These are phyloP conservation scores for Tylopilus sp. DNA, from an alignment of 768 basidiomycete genomes.

Conservation along the genomic window DNA sequence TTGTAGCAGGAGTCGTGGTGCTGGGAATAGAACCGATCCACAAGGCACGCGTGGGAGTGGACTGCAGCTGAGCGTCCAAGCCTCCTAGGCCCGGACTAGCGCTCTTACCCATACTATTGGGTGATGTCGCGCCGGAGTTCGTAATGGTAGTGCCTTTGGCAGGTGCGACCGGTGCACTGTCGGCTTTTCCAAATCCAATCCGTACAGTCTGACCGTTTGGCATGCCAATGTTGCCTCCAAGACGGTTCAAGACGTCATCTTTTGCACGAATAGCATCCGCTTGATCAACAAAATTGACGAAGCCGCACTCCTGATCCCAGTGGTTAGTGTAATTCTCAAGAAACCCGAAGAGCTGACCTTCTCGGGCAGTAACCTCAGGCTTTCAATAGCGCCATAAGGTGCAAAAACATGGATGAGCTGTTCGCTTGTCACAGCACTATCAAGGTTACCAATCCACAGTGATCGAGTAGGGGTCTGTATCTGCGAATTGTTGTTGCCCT, in stretches of 20 bases:
- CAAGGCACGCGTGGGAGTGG: conserved; percentile 88
- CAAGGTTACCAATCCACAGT: conserved; percentile 97
- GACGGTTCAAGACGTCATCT: conserved; percentile 93
- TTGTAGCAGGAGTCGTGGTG: conserved; percentile 90
- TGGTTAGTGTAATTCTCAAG: conserved; percentile 16
- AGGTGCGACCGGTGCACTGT: conserved; percentile 90
- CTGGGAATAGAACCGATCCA: conserved; percentile 99
- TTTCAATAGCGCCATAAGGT: conserved; percentile 96
- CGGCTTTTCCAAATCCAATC: conserved; percentile 97
- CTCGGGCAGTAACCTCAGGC: conserved; percentile 89
- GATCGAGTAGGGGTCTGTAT: conserved; percentile 93
- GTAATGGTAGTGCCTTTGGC: conserved; percentile 68
- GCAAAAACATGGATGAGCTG: conserved; percentile 95
- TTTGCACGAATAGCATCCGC: conserved; percentile 96
- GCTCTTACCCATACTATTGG: conserved; percentile 50
- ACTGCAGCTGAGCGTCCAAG: conserved; percentile 84
- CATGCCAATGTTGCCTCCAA: conserved; percentile 92
- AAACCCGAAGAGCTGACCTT: conserved; percentile 55
- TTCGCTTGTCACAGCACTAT: conserved; percentile 90
- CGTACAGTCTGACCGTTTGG: conserved; percentile 94
- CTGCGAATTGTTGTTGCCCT: conserved; percentile 60
- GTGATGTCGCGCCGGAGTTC: conserved; percentile 63
- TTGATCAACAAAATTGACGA: conserved; percentile 97
- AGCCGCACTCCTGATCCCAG: conserved; percentile 82
- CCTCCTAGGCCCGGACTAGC: conserved; percentile 56